These are phyloP conservation scores for Phytopythium aichiense DNA, from an alignment of 352 stramenopile genomes.

Conservation along the genomic window DNA sequence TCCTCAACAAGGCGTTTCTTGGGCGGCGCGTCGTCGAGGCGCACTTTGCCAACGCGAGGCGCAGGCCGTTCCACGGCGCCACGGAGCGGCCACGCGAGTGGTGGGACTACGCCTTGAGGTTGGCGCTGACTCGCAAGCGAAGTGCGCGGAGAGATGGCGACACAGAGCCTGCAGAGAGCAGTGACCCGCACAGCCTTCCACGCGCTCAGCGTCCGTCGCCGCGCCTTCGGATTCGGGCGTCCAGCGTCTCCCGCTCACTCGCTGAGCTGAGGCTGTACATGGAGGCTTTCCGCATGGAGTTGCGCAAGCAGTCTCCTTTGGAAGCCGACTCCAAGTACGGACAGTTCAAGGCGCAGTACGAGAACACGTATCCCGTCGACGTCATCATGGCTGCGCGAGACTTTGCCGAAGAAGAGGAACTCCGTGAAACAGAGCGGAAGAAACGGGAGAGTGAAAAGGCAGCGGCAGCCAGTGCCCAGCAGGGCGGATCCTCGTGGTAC, in stretches of 20 bases:
- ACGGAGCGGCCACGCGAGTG: constrained; percentile 42
- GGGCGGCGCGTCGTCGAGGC: constrained; percentile 55
- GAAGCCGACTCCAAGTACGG: constrained; percentile 38
- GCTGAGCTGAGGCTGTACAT: constrained; percentile 62
- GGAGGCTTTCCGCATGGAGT: constrained; percentile 41
- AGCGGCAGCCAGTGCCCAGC: constrained; percentile 13
- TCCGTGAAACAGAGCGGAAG: constrained; percentile 20
- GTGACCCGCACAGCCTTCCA: not conserved
- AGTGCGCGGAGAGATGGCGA: not conserved
- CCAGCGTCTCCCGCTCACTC: constrained; percentile 43
- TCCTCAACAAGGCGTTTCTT: constrained; percentile 63
- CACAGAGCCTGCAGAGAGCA: not conserved
- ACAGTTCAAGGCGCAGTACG: constrained; percentile 41
- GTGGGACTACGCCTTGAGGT: constrained; percentile 70
- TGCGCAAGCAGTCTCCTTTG: constrained; percentile 35
- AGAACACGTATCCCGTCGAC: constrained; percentile 64
- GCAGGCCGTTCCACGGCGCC: constrained; percentile 48
- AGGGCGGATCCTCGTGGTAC: constrained; percentile 60
- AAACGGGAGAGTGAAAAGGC: constrained; percentile 21
- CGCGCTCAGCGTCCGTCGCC: not conserved
- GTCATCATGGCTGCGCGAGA: constrained; percentile 62
- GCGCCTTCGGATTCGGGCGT: constrained; percentile 37
- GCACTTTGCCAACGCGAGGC: constrained; percentile 56
- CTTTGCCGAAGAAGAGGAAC: constrained; percentile 51
- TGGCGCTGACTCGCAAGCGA: constrained; percentile 29